A percentile compares a stretch with the other conserved stretches of the same genome.
Evolutionary conservation across 2,329 filamentous ascomycete genomes (phyloP).

Genomic region (Monilinia laxa): DNA sequence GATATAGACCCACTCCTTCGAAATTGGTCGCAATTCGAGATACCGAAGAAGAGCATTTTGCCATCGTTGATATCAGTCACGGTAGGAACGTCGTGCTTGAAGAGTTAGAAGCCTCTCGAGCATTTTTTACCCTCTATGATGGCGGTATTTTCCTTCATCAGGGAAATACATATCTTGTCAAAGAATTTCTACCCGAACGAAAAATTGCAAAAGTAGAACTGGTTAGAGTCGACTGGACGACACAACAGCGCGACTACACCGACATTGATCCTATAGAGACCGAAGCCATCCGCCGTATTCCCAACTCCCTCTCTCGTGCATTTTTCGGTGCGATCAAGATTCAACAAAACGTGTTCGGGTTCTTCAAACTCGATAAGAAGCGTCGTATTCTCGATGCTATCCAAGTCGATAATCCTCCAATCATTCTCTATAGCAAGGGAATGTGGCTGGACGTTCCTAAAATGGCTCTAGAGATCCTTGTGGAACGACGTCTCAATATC

Average conservation of each 20-base stretch:
- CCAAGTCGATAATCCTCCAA: constrained; percentile 88
- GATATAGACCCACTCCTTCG: constrained; percentile 83
- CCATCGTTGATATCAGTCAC: constrained; percentile 84
- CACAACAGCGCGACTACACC: constrained; percentile 86
- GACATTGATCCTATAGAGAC: constrained; percentile 93
- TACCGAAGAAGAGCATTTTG: constrained; percentile 87
- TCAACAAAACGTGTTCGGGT: constrained; percentile 86
- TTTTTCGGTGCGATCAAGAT: constrained; percentile 88
- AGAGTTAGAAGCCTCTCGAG: constrained; percentile 93
- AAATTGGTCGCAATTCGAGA: constrained; percentile 85
- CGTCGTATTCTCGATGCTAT: constrained; percentile 87
- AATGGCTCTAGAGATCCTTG: constrained; percentile 73
- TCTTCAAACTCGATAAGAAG: constrained; percentile 92
- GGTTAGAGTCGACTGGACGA: constrained; percentile 94
- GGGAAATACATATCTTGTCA: constrained; percentile 87
- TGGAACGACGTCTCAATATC: constrained; percentile 69
- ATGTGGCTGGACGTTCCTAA: constrained; percentile 95
- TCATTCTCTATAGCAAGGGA: constrained; percentile 79
- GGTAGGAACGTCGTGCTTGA: constrained; percentile 83
- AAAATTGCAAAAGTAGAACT: constrained; percentile 83
- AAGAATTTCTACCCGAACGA: constrained; percentile 78
- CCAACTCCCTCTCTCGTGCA: constrained; percentile 62
- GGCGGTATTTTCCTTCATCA: constrained; percentile 97
- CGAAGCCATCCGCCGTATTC: constrained; percentile 76
- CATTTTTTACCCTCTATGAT: constrained; percentile 94